These are phyloP conservation scores for Phytophthora citrophthora DNA, from an alignment of 352 stramenopile genomes.

Conservation along the genomic window DNA sequence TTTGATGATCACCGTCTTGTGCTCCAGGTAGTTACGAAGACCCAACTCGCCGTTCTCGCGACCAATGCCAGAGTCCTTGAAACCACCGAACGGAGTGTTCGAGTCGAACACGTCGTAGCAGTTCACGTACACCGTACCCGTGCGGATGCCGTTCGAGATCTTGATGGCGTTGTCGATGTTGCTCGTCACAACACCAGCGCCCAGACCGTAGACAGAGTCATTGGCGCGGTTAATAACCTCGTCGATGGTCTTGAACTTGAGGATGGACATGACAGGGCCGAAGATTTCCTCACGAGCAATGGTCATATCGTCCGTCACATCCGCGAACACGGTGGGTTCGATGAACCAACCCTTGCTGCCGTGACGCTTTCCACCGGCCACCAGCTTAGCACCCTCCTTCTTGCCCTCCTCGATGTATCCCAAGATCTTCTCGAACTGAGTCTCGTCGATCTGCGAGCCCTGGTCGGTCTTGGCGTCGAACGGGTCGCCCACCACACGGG, in stretches of 20 bases:
- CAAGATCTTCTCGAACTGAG: constrained; percentile 86
- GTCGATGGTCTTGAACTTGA: constrained; percentile 7
- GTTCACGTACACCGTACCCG: constrained; percentile 94
- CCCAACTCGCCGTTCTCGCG: constrained; percentile 77
- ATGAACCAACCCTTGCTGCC: constrained; percentile 87
- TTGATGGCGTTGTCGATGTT: constrained; percentile 83
- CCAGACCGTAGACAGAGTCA: constrained; percentile 85
- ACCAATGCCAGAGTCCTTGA: constrained; percentile 85
- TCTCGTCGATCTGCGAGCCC: constrained; percentile 62
- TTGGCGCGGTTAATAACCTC: constrained; percentile 89
- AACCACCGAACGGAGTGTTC: constrained; percentile 84
- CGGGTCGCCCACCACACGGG: constrained; percentile 59
- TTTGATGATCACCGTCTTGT: constrained; percentile 74
- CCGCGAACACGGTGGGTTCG: constrained; percentile 91
- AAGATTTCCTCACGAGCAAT: constrained; percentile 1
- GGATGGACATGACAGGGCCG: not conserved
- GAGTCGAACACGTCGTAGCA: constrained; percentile 90
- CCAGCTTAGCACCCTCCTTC: constrained; percentile 78
- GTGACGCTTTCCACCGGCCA: constrained; percentile 77
- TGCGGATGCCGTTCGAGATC: constrained; percentile 86
- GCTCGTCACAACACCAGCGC: constrained; percentile 87
- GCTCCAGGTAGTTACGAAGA: constrained; percentile 76
- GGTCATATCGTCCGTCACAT: constrained; percentile 61
- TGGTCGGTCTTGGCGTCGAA: constrained; percentile 45
- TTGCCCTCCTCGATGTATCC: constrained; percentile 73